phyloP scores from a whole-genome alignment of 2,329 filamentous ascomycete species.

The Parastagonospora nodorum region DNA sequence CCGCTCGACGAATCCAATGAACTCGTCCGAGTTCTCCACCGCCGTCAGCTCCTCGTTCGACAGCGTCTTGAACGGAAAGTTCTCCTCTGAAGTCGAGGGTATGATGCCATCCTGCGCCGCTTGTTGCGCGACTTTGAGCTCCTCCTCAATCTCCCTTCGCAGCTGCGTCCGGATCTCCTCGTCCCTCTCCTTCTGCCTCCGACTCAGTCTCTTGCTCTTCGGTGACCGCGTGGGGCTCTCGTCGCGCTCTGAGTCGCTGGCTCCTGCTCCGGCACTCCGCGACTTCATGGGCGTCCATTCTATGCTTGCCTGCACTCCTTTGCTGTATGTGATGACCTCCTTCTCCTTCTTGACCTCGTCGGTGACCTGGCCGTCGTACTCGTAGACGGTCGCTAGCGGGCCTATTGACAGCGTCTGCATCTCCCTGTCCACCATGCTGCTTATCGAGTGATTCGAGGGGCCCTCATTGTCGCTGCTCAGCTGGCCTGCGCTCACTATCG shows the following conservation, averaged over 20 bases:
- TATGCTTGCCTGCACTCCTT: slow-evolving; percentile 89
- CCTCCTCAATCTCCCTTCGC: slow-evolving; percentile 88
- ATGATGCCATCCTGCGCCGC: slow-evolving; percentile 42
- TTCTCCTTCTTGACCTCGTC: slow-evolving; percentile 67
- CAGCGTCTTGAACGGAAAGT: slow-evolving; percentile 79
- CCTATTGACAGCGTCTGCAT: slow-evolving; percentile 76
- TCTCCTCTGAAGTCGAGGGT: slow-evolving; percentile 55
- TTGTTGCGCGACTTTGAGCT: slow-evolving; percentile 71
- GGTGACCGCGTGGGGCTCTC: slow-evolving; percentile 62
- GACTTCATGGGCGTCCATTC: slow-evolving; percentile 66
- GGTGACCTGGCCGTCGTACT: slow-evolving; percentile 75
- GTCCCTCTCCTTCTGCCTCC: slow-evolving; percentile 79
- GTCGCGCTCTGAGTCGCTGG: slow-evolving; percentile 62
- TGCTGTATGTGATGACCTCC: slow-evolving; percentile 95
- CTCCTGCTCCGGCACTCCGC: slow-evolving; percentile 53
- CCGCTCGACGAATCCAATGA: slow-evolving; percentile 91
- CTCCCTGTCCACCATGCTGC: slow-evolving; percentile 46
- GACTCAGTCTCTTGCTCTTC: slow-evolving; percentile 73
- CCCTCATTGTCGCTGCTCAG: slow-evolving; percentile 70
- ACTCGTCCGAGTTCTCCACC: slow-evolving; percentile 89
- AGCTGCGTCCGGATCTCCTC: slow-evolving; percentile 88
- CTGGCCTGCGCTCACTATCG: slow-evolving; percentile 80
- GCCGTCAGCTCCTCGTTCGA: slow-evolving; percentile 85
- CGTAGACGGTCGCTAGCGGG: slow-evolving; percentile 76
- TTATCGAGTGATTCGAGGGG: slow-evolving; percentile 23